Base-by-base conservation (phyloP, 768 basidiomycete genomes). In the Lactifluus rugatus region DNA sequence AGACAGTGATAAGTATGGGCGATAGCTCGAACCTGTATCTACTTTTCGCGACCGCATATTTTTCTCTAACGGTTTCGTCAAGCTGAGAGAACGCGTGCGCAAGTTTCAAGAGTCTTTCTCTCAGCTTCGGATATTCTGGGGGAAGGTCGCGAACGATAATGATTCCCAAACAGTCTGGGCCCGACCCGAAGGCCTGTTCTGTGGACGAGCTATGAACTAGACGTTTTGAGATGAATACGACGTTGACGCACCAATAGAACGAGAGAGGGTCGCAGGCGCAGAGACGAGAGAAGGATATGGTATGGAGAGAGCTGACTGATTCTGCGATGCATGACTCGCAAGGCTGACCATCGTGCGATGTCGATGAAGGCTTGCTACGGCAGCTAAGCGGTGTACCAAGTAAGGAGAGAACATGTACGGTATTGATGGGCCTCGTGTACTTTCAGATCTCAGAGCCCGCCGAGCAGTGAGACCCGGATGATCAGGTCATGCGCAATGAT, bases 141-240 rank as follows among this genome's bases (percentile, higher is more conserved):
- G 94, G 96, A 31, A 99, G 74, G 72, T 93, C 92, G 63, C 80
- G 80, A 62, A 94, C 77, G 48, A 95, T 71, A 60, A 95, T 77
- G 62, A 96, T 85, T 1, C 93, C 93, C 51, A 94, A 74, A 46
- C 83, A 84, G 51, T 82, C 73, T 8, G 87, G 79, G 58, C 81
- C 75, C 11, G 89, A 89, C 21, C 92, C 93, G 66, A 95, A 95
- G 3, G 89, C 93, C 63, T 81, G 77, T 65, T 85, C 87, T 89
- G 63, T 17, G 41, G 52, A 41, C 42, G n/a, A 21, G 58, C 45
- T 49, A 47, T 48, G 44, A 26, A 26, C 45, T 46, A 11, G 16
- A 48, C 19, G 23, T 6, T 16, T 32, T 23, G 42, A 32, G 19
- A 58, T 13, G 36, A 41, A 58, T 37, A 23, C 41, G 45, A 65